Evolutionary conservation across 2,329 filamentous ascomycete species (phyloP).

Genomic region (Beauveria rudraprayagi): DNA sequence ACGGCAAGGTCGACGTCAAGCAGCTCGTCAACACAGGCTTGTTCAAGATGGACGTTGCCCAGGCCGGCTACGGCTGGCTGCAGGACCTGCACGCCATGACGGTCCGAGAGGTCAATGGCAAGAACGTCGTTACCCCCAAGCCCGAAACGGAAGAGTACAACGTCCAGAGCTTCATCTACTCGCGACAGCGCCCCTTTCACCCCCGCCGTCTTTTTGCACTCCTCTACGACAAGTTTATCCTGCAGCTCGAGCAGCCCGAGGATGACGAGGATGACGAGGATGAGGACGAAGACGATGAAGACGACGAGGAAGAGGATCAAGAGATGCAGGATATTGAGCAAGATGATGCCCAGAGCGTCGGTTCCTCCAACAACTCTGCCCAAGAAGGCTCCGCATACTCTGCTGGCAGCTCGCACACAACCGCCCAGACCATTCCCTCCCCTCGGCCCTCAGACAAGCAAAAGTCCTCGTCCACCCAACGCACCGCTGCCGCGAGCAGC

Average conservation of each 20-base stretch:
- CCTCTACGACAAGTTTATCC: slow-evolving; percentile 41
- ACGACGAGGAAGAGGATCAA: slow-evolving; percentile 23
- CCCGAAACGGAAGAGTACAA: slow-evolving; percentile 68
- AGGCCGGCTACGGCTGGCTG: slow-evolving; percentile 61
- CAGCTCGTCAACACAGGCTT: slow-evolving; percentile 58
- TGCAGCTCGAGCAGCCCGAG: slow-evolving; percentile 37
- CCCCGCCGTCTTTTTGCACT: slow-evolving; percentile 37
- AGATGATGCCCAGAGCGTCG: slow-evolving; percentile 19
- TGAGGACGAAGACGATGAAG: slow-evolving; percentile 21
- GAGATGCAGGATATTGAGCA: slow-evolving; percentile 15
- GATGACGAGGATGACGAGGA: slow-evolving; percentile 28
- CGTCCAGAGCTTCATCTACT: slow-evolving; percentile 64
- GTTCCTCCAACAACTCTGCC: slow-evolving; percentile 12
- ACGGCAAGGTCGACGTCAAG: slow-evolving; percentile 50
- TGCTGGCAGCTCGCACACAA: slow-evolving; percentile 9
- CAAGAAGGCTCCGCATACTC: slow-evolving; percentile 6
- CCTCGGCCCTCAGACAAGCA: slow-evolving; percentile 1
- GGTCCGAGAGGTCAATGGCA: slow-evolving; percentile 42
- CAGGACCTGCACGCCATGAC: slow-evolving; percentile 63
- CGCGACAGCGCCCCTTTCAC: slow-evolving; percentile 47
- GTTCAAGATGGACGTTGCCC: slow-evolving; percentile 57
- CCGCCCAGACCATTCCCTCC: slow-evolving; percentile 13
- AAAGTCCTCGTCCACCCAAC: background rate
- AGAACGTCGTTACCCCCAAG: slow-evolving; percentile 52
- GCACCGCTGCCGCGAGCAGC: slow-evolving; percentile 10